A percentile compares a stretch with the other conserved stretches of the same genome.
phyloP scores from a whole-genome alignment of 2,329 filamentous ascomycete genomes.

The Hypoxylon sp. region DNA sequence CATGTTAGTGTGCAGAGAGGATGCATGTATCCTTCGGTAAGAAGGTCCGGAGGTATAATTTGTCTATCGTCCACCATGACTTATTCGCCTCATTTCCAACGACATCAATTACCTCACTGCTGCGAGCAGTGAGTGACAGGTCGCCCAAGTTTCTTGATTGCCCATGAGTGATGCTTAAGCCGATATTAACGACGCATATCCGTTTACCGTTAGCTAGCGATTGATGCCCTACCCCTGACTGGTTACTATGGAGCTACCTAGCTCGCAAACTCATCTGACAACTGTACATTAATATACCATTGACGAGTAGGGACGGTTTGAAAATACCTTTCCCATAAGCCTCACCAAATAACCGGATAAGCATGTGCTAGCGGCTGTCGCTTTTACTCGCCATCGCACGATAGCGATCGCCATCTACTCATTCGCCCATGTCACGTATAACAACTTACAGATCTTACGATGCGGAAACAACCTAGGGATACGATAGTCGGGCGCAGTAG shows the following conservation, averaged over 20 bases:
- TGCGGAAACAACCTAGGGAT: conserved; percentile 29
- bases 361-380: conserved; percentile 34
- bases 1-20: not conserved
- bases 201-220: conserved; percentile 8
- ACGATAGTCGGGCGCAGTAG: conserved; percentile 33
- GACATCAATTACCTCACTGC: conserved; percentile 23
- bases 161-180: conserved; percentile 6
- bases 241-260: not conserved
- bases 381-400: conserved; percentile 34
- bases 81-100: conserved; percentile 8
- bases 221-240: conserved; percentile 26
- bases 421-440: conserved; percentile 21
- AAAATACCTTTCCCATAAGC: conserved; percentile 25
- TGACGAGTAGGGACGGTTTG: conserved; percentile 13
- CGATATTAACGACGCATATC: conserved; percentile 12
- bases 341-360: conserved; percentile 39
- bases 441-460: conserved; percentile 27
- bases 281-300: conserved; percentile 18
- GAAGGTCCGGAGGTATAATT: conserved; percentile 1
- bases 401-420: conserved; percentile 13
- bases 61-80: conserved; percentile 1
- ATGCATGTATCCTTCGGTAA: not conserved
- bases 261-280: conserved; percentile 16
- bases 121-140: conserved; percentile 3
- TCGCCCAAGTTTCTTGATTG: conserved; percentile 7